A percentile compares a stretch with the other conserved stretches of the same genome.
phyloP scores from a whole-genome alignment of 306 rosid genomes.

The Dryas octopetala region DNA sequence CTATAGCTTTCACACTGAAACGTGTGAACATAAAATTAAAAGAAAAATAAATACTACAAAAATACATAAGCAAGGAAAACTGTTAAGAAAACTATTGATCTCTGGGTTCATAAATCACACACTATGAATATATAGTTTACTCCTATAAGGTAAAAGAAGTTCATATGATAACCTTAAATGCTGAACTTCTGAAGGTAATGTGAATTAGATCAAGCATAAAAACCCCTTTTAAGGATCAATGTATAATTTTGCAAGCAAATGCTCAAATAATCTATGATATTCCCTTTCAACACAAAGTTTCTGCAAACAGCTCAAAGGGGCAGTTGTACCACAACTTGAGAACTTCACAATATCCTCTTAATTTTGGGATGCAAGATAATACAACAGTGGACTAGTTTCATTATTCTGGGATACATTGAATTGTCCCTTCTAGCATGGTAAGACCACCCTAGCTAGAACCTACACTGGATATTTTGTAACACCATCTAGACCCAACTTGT shows the following conservation, averaged over 20 bases:
- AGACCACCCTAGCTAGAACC: neutral
- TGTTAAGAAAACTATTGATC: neutral
- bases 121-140: neutral
- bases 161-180: neutral
- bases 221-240: neutral
- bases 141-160: neutral
- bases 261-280: neutral
- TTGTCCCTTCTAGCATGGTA: neutral
- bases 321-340: neutral
- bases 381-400: neutral
- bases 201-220: neutral
- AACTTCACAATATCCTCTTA: neutral
- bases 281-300: neutral
- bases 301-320: neutral
- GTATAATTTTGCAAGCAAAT: neutral
- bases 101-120: neutral
- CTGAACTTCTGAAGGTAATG: neutral
- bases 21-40: neutral
- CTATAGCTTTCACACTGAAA: slow-evolving; percentile 25
- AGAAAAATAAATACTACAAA: neutral
- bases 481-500: neutral
- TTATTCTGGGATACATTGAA: neutral
- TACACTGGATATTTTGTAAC: neutral
- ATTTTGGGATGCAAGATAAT: neutral
- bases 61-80: neutral